These are phyloP conservation scores for Trichoderma breve DNA, from an alignment of 2,329 filamentous ascomycete genomes.

Conservation along the genomic window DNA sequence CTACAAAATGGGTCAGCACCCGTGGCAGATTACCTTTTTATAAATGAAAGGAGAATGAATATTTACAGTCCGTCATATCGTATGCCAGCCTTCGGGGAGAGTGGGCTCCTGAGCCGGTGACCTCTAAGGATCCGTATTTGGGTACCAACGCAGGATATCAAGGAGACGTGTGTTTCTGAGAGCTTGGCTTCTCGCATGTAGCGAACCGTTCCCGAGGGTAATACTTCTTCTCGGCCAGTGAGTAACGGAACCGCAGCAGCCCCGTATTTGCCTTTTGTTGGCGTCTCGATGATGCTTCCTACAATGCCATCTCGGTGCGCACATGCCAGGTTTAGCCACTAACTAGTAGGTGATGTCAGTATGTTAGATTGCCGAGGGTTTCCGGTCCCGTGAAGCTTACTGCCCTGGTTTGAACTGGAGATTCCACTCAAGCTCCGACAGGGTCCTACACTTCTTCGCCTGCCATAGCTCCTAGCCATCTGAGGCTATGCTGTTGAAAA, in stretches of 20 bases:
- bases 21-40: too few relatives aligned
- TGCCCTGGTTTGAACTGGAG: slow-evolving; percentile 47
- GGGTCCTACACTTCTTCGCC: slow-evolving; percentile 32
- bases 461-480: slow-evolving; percentile 38
- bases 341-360: slow-evolving; percentile 38
- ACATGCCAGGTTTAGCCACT: slow-evolving; percentile 58
- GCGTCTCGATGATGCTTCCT: slow-evolving; percentile 41
- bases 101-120: slow-evolving; percentile 47
- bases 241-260: slow-evolving; percentile 50
- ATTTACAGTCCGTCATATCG: slow-evolving; percentile 58
- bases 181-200: slow-evolving; percentile 47
- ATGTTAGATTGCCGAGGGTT: background rate
- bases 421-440: slow-evolving; percentile 43
- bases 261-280: slow-evolving; percentile 47
- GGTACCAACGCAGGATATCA: slow-evolving; percentile 50
- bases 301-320: slow-evolving; percentile 57
- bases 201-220: slow-evolving; percentile 33
- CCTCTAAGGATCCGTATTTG: slow-evolving; percentile 54
- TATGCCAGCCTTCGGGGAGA: slow-evolving; percentile 52
- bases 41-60: background rate
- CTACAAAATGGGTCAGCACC: slow-evolving; percentile 31
- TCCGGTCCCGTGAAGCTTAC: slow-evolving; percentile 36
- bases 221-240: slow-evolving; percentile 49
- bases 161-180: slow-evolving; percentile 46
- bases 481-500: slow-evolving; percentile 35